Base-by-base conservation (phyloP, 176 grass and related monocot genomes). In the Bolboschoenus planiculmis region DNA sequence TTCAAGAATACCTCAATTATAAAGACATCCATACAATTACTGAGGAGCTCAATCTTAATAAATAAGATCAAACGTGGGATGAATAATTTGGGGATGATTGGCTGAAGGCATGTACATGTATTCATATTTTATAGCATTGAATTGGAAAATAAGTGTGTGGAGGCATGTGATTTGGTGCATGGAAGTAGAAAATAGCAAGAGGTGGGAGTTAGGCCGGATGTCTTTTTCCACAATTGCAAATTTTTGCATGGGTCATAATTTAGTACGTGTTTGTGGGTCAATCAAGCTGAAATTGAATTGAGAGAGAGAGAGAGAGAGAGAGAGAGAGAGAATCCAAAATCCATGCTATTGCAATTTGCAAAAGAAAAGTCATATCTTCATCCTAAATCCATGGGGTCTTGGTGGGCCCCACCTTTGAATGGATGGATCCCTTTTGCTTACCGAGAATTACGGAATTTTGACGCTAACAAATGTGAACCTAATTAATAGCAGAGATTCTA, bases 111-210 rank as follows among this genome's bases (percentile, higher is more conserved):
- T n/a, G n/a, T n/a, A n/a, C n/a, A n/a, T n/a, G n/a, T n/a, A n/a
- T n/a, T n/a, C n/a, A 40, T 40, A 4, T 6, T 40, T 40, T 40
- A 40, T 6, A 4, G 39, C 39, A 53, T 53, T 53, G 3, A 53
- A 53, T 16, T 11, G 14, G 50, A 53, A 53, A 53, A 53, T 16
- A 21, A 23, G 21, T 11, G 72, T 20, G 43, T 50, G 23, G 63
- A 48, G 11, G 71, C 42, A 75, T 75, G 71, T 75, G 71, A 75
- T 75, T 75, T 75, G 71, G 71, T 75, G 71, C 24, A 50, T 50
- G 71, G 71, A 48, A 75, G 24, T 16, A 74, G 47, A 9, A n/a
- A n/a, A n/a, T n/a, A 53, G 40, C 10, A 47, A 3, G 26, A 30
- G 24, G 71, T 27, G 2, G 43, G 71, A 27, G 70, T 75, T 75